Conservation (phyloP, 1,139 yeast genomes). For the Zygoascus meyerae region DNA sequence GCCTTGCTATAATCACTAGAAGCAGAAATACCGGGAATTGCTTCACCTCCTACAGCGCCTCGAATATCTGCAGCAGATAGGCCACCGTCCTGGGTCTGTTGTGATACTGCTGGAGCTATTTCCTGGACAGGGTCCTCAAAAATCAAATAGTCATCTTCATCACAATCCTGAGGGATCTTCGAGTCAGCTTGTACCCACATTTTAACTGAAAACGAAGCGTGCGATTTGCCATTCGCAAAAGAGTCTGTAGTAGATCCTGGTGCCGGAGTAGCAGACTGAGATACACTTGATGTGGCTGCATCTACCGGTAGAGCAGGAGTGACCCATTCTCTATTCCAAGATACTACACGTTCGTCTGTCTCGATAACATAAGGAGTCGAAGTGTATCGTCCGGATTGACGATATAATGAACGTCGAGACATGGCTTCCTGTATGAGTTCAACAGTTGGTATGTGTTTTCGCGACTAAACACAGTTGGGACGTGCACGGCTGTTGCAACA, state of each 20-base stretch:
- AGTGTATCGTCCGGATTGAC: constrained; percentile 27
- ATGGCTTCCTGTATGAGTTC: constrained; percentile 9
- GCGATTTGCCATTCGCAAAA: constrained; percentile 17
- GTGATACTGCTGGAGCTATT: constrained; percentile 13
- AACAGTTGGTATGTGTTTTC: background rate
- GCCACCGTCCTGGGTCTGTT: constrained; percentile 27
- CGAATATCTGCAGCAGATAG: constrained; percentile 54
- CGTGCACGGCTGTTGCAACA: background rate
- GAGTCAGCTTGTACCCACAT: constrained; percentile 39
- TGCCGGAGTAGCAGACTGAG: constrained; percentile 15
- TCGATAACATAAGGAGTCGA: constrained; percentile 23
- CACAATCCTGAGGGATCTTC: constrained; percentile 34
- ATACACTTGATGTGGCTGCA: constrained; percentile 12
- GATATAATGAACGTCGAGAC: constrained; percentile 29
- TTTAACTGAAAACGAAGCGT: constrained; percentile 36
- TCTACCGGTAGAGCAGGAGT: constrained; percentile 20
- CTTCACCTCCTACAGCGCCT: constrained; percentile 58
- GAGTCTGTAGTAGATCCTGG: constrained; percentile 13
- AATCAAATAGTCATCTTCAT: constrained; percentile 37
- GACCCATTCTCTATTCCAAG: constrained; percentile 30
- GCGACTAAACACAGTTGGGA: background rate
- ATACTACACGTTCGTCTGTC: constrained; percentile 26
- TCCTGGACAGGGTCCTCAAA: constrained; percentile 23
- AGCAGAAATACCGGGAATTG: constrained; percentile 43
- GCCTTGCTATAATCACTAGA: constrained; percentile 12